Conservation (phyloP, 176 grass and related monocot species). For the Carex scoparia region DNA sequence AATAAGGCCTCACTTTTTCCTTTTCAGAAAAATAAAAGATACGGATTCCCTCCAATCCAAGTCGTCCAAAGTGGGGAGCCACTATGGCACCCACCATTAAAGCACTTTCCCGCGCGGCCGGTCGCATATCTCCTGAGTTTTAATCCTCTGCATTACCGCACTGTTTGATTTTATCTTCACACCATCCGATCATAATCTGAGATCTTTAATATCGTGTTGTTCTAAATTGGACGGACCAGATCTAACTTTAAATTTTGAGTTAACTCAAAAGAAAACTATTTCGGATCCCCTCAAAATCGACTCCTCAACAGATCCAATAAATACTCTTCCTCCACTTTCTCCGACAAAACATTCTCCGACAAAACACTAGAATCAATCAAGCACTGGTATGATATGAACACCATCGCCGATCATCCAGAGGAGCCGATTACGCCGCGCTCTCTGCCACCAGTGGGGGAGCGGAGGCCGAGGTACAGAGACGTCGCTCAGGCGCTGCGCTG, state of each 20-base stretch:
- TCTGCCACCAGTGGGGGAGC: slow-evolving; percentile 1
- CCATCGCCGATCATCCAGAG: not conserved
- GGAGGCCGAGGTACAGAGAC: slow-evolving; percentile 34
- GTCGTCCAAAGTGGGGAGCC: slow-evolving; percentile 2
- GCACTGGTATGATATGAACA: not conserved
- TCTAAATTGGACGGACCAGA: too few species aligned
- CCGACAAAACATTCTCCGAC: not conserved
- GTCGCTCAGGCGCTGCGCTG: slow-evolving; percentile 39
- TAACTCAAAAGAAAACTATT: not conserved
- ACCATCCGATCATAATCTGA: too few species aligned
- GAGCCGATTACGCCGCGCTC: slow-evolving; percentile 15
- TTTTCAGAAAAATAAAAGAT: too few species aligned
- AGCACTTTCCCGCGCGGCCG: slow-evolving; percentile 18
- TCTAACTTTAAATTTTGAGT: too few species aligned
- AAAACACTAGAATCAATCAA: not conserved
- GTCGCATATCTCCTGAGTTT: not conserved
- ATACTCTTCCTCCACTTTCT: not conserved
- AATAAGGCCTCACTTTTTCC: too few species aligned
- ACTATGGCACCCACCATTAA: slow-evolving; percentile 18
- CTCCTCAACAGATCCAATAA: slow-evolving; percentile 17
- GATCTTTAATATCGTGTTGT: too few species aligned
- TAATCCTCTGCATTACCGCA: too few species aligned
- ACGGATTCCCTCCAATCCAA: too few species aligned
- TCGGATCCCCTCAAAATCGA: not conserved
- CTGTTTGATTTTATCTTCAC: too few species aligned